phyloP scores from a whole-genome alignment of 2,329 filamentous ascomycete species.

The Thielaviopsis euricoi region DNA sequence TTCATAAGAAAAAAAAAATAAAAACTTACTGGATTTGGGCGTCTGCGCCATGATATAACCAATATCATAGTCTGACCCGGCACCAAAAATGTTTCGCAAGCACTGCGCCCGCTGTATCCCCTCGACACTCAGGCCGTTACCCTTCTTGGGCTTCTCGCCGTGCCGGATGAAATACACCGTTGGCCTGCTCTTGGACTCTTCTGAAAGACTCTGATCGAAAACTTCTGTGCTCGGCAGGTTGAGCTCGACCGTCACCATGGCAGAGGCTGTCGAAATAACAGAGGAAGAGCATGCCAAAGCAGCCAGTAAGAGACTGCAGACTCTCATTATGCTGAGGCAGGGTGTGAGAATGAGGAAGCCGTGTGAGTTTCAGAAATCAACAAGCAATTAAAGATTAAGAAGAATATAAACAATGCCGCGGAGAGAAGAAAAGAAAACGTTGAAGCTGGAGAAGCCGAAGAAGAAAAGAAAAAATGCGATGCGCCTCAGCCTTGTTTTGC shows the following conservation, averaged over 20 bases:
- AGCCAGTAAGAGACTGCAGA: background rate
- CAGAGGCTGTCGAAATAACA: background rate
- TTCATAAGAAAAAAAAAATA: too few relatives aligned
- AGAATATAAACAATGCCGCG: background rate
- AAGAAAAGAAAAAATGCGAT: background rate
- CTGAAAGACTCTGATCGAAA: too few relatives aligned
- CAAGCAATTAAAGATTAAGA: too few relatives aligned
- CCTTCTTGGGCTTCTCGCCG: constrained; percentile 41
- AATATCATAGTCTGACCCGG: constrained; percentile 34
- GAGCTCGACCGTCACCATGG: background rate
- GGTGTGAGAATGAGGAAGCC: background rate
- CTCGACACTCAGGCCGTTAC: constrained; percentile 30
- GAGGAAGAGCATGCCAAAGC: background rate
- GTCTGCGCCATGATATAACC: constrained; percentile 40
- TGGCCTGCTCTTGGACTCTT: constrained; percentile 16
- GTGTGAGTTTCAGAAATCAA: too few relatives aligned
- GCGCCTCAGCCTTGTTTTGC: background rate
- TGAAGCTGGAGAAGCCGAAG: background rate
- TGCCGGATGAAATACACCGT: constrained; percentile 48
- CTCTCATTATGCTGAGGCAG: constrained; percentile 19
- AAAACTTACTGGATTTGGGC: constrained; percentile 28
- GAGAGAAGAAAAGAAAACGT: background rate
- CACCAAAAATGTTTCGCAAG: constrained; percentile 38
- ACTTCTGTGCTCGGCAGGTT: background rate
- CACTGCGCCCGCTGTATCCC: constrained; percentile 43